Conservation (phyloP, 202 grass and related monocot species). For the Zoysia matrella region DNA sequence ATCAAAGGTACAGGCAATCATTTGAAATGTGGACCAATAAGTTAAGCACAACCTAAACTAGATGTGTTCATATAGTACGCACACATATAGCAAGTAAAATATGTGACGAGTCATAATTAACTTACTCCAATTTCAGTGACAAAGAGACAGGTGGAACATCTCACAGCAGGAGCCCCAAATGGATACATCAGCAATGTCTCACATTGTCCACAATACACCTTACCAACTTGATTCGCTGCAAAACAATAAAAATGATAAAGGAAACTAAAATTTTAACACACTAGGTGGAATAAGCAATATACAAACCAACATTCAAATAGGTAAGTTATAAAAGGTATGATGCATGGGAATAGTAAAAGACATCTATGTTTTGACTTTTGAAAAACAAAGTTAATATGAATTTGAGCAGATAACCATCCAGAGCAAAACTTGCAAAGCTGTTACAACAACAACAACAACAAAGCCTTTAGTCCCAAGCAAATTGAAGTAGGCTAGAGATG, state of each 20-base stretch:
- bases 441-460: too few species aligned
- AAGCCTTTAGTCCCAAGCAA: too few species aligned
- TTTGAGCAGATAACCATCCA: constrained; percentile 21
- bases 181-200: constrained; percentile 81
- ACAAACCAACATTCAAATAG: constrained; percentile 2
- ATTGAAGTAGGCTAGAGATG: too few species aligned
- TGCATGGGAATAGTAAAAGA: constrained; percentile 10
- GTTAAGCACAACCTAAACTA: neutral
- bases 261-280: neutral
- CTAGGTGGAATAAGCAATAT: constrained; percentile 23
- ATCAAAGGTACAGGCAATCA: neutral
- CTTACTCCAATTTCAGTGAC: constrained; percentile 89
- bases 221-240: constrained; percentile 83
- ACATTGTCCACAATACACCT: constrained; percentile 70
- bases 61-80: neutral
- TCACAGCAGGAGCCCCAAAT: constrained; percentile 72
- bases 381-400: constrained; percentile 21
- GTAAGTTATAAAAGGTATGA: neutral
- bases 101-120: constrained; percentile 27
- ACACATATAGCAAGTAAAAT: constrained; percentile 28
- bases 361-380: neutral
- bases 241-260: constrained; percentile 36
- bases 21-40: neutral
- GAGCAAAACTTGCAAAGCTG: neutral
- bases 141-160: constrained; percentile 73